Base-by-base conservation (phyloP, 2,329 filamentous ascomycete genomes). In the Fusarium sp. region DNA sequence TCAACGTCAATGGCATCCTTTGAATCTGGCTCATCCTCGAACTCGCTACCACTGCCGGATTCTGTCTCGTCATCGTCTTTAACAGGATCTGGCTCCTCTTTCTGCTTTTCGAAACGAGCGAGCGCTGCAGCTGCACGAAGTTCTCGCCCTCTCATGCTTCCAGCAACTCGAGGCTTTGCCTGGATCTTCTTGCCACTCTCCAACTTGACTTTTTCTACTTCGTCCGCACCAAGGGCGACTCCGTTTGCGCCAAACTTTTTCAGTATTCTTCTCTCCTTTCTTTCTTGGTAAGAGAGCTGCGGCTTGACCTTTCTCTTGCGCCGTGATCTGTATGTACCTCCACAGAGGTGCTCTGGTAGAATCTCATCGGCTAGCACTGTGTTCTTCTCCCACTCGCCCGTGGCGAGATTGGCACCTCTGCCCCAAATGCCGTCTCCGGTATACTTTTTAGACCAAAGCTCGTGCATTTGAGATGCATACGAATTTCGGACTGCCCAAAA, bases 341-440 rank as follows among this genome's bases (percentile, higher is more conserved):
- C 93, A 73, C 93, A 97, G 2, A 96, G 81, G 76, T 93, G 89
- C 74, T 92, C 87, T 0, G 91, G 88, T 45, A 92, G 80, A 16
- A 82, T 76, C 65, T 92, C 89, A 36, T 84, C 83, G 0, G 83
- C 82, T 2, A 78, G 77, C 11, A 88, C 81, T 1, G 81, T 83
- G 46, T 88, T 84, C 41, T 74, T 80, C 70, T 88, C 85, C 75
- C 87, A 89, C n/a, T 82, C 80, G 10, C 89, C 90, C 5, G 85
- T 89, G 23, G 82, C 80, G 44, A 96, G 78, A 8, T 85, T 81
- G 38, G 88, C 83, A 0, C 93, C 93, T 30, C 88, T 82, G 9
- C 93, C 92, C 93, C 93, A 97, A 47, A 97, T 79, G 0, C 93
- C 94, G 65, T 97, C 93, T 4, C 93, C 93, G 0, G 87, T 91